Conservation (phyloP, 2,329 filamentous ascomycete genomes). For the Fusarium subtropicale region DNA sequence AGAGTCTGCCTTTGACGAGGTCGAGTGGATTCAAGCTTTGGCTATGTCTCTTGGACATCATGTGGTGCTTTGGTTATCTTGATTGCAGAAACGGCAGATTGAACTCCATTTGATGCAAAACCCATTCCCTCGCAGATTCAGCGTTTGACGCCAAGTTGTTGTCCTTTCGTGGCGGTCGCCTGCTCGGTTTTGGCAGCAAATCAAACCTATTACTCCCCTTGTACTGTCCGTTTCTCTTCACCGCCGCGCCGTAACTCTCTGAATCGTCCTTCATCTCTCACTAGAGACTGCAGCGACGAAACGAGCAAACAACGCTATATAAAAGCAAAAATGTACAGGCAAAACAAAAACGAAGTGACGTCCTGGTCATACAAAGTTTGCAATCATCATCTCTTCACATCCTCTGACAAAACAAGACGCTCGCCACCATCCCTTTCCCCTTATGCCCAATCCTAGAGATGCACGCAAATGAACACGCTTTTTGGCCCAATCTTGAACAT, state of each 20-base stretch:
- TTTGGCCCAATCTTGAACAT: conserved; percentile 52
- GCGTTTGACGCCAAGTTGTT: conserved; percentile 36
- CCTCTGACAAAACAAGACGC: conserved; percentile 41
- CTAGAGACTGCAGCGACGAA: conserved; percentile 12
- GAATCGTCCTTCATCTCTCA: conserved; percentile 5
- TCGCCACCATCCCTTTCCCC: conserved; percentile 45
- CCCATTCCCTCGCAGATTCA: conserved; percentile 38
- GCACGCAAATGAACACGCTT: conserved; percentile 57
- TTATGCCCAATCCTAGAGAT: conserved; percentile 55
- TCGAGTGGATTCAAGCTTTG: conserved; percentile 49
- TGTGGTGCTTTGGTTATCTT: conserved; percentile 39
- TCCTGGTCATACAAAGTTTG: conserved; percentile 51
- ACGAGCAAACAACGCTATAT: conserved; percentile 26
- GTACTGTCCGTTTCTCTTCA: conserved; percentile 22
- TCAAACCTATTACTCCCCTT: conserved; percentile 47
- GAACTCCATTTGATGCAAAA: conserved; percentile 47
- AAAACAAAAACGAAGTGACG: conserved; percentile 39
- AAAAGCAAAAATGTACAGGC: conserved; percentile 34
- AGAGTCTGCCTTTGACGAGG: conserved; percentile 49
- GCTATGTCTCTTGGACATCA: conserved; percentile 45
- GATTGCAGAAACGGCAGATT: conserved; percentile 45
- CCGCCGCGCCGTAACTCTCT: conserved; percentile 14
- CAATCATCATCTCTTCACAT: conserved; percentile 38
- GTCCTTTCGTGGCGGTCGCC: conserved; percentile 32
- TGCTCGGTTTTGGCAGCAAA: conserved; percentile 44